Base-by-base conservation (phyloP, 1,284 basidiomycete species). In the Xerocomus nothofagi region DNA sequence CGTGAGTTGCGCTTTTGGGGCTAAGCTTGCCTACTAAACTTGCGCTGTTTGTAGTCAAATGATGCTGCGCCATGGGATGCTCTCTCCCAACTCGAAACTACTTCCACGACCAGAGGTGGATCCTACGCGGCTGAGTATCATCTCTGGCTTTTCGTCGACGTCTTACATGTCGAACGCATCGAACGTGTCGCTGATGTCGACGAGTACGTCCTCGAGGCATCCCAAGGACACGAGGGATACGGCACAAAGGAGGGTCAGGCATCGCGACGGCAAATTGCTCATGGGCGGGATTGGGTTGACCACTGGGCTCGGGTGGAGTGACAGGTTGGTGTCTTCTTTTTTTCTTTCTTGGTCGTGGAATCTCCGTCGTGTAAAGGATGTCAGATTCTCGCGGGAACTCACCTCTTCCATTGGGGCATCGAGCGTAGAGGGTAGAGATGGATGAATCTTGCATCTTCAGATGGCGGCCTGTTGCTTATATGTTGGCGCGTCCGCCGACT, bases 221-320 rank as follows among this genome's bases (percentile, higher is more conserved):
- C 71, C 74, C 53, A 84, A 81, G 57, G 87, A 90, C 49, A 71
- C 79, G 21, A 74, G 86, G 1, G 81, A 89, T 58, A 89, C 87
- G 0, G 73, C 74, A 2, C 72, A 73, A 53, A 72, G 88, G 24
- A 73, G 85, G 21, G 70, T 76, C 4, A 71, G 88, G 18, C 88
- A 91, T 66, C 79, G 86, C 3, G 88, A 91, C 61, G 86, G 86
- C 1, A 71, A 69, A n/a, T 60, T 84, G 11, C 69, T 91, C 40
- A 69, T 74, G 36, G 86, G 85, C 3, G 88, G 88, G 1, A 79
- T 91, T 55, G 88, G 88, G 0, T 65, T 91, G 44, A 91, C 88
- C 3, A 91, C 88, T 3, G 88, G 88, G 0, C 71, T 91, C 15
- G 88, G 88, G 0, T 91, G 88, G 88, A 88, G 86, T 61, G 88